These are phyloP conservation scores for Allantophomopsis lycopodina DNA, from an alignment of 2,329 filamentous ascomycete genomes.

Conservation along the genomic window DNA sequence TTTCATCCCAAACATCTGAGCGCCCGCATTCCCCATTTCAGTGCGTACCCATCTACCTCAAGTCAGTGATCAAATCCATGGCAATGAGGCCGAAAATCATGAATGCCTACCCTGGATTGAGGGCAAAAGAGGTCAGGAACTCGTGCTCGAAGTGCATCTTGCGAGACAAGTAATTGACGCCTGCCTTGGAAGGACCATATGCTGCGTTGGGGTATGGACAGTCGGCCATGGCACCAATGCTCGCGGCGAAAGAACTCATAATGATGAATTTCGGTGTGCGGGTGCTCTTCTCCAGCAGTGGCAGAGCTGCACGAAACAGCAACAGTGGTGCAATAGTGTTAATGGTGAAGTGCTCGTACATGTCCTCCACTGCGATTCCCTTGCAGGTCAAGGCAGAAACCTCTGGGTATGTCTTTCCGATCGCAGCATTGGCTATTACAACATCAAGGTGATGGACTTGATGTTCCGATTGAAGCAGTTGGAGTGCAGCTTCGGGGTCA, in stretches of 20 bases:
- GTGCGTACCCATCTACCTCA: conserved; percentile 20
- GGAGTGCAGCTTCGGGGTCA: conserved; percentile 20
- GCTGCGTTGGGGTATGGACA: conserved; percentile 8
- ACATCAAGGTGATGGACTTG: conserved; percentile 30
- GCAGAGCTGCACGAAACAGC: conserved; percentile 29
- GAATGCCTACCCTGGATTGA: conserved; percentile 6
- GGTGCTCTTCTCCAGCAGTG: conserved; percentile 21
- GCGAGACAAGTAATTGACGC: conserved; percentile 18
- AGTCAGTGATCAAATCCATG: conserved; percentile 16
- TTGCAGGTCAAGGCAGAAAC: too few species aligned
- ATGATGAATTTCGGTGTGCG: conserved; percentile 21
- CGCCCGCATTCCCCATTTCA: conserved; percentile 23
- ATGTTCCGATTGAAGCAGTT: conserved; percentile 14
- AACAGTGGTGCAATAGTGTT: conserved; percentile 27
- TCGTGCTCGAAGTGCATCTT: conserved; percentile 22
- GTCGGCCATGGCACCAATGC: conserved; percentile 7
- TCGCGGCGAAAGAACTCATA: conserved; percentile 14
- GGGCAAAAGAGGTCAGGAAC: conserved; percentile 18
- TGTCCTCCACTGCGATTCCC: conserved; percentile 18
- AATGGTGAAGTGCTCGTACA: conserved; percentile 23
- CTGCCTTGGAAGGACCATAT: conserved; percentile 28
- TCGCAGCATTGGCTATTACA: conserved; percentile 37
- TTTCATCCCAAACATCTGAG: conserved; percentile 13
- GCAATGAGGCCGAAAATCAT: conserved; percentile 7
- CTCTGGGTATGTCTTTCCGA: conserved; percentile 15